A percentile compares a stretch with the other conserved stretches of the same genome.
These are phyloP conservation scores for Sergeia podlipaevii DNA, from an alignment of 208 protist species.

Conservation along the genomic window DNA sequence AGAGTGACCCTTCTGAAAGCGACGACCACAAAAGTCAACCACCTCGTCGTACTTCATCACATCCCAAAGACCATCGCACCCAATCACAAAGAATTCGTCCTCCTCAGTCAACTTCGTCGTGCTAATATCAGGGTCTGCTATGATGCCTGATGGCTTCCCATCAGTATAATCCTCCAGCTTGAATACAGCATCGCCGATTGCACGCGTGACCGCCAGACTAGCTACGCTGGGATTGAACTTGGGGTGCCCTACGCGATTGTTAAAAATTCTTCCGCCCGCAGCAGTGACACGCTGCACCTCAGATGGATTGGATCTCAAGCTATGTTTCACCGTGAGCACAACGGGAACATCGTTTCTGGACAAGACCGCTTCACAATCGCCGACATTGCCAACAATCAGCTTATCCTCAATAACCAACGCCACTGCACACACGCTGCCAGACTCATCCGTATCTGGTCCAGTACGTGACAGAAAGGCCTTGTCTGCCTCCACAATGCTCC, in stretches of 20 bases:
- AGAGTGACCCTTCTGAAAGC: conserved; percentile 36
- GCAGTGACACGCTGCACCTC: conserved; percentile 84
- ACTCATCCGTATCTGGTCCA: conserved; percentile 75
- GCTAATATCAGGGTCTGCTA: conserved; percentile 62
- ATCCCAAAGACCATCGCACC: conserved; percentile 93
- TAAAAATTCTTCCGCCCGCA: conserved; percentile 86
- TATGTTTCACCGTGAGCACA: conserved; percentile 84
- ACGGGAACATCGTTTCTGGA: conserved; percentile 63
- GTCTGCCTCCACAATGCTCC: conserved; percentile 87
- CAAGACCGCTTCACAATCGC: conserved; percentile 84
- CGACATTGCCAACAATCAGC: conserved; percentile 86
- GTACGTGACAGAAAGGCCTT: conserved; percentile 52
- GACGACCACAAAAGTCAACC: conserved; percentile 69
- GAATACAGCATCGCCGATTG: conserved; percentile 94
- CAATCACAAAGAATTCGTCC: conserved; percentile 91
- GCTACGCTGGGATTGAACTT: conserved; percentile 86
- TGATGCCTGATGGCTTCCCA: conserved; percentile 75
- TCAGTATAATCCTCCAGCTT: conserved; percentile 84
- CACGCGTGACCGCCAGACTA: conserved; percentile 90
- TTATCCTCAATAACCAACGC: conserved; percentile 81
- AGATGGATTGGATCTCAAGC: conserved; percentile 55
- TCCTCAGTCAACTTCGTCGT: conserved; percentile 62
- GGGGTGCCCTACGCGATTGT: conserved; percentile 92
- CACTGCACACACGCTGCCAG: conserved; percentile 81
- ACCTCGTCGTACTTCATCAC: conserved; percentile 91